These are phyloP conservation scores for Capsicum baccatum DNA, from an alignment of 257 asterid genomes.

Conservation along the genomic window DNA sequence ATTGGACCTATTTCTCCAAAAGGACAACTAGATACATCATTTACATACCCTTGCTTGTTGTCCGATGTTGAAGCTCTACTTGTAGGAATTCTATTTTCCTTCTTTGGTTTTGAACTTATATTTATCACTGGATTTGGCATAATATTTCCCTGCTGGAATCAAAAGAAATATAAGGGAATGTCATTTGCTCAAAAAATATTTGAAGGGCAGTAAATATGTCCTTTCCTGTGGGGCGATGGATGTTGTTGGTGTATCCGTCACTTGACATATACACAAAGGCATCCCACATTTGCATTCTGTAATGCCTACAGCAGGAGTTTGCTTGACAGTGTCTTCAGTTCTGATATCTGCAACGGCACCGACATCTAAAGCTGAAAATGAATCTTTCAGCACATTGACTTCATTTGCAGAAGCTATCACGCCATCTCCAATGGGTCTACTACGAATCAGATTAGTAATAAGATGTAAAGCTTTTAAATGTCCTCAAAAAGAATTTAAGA, in stretches of 20 bases:
- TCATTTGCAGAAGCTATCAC: constrained; percentile 58
- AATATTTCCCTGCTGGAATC: constrained; percentile 55
- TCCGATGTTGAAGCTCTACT: constrained; percentile 83
- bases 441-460: constrained; percentile 30
- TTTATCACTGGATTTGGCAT: constrained; percentile 45
- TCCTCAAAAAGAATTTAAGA: constrained; percentile 7
- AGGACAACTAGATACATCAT: constrained; percentile 1
- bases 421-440: constrained; percentile 58
- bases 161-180: constrained; percentile 36
- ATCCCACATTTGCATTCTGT: constrained; percentile 92
- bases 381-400: constrained; percentile 59
- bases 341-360: constrained; percentile 49
- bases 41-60: constrained; percentile 68
- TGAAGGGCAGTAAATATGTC: constrained; percentile 27
- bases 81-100: constrained; percentile 57
- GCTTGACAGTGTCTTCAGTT: constrained; percentile 48
- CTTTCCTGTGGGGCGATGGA: constrained; percentile 58
- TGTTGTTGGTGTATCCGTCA: constrained; percentile 65
- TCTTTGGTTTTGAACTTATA: constrained; percentile 62
- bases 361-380: constrained; percentile 75
- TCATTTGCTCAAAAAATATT: constrained; percentile 30
- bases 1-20: background rate
- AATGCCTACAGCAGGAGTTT: constrained; percentile 49
- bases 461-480: background rate
- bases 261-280: constrained; percentile 99